Base-by-base conservation (phyloP, 352 stramenopile species). In the Phytophthora pseudosyringae region DNA sequence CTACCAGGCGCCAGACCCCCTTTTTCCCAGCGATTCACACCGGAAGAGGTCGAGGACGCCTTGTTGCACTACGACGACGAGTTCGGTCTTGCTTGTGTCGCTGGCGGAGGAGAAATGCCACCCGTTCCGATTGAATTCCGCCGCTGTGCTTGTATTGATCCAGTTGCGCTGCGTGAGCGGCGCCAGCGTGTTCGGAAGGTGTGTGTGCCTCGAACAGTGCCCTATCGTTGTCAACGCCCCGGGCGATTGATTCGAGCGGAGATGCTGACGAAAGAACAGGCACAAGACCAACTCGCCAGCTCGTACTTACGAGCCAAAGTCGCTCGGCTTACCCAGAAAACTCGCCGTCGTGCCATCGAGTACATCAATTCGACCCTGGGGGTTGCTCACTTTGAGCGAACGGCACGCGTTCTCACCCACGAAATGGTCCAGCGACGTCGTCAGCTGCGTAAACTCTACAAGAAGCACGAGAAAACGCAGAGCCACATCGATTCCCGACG, bases 191-290 rank as follows among this genome's bases (percentile, higher is more conserved):
- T 78, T 5, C 78, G 74, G 15, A 80, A 78, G 31, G 76, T 81
- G 16, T 91, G 83, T 60, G 57, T 84, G 11, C 75, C 77, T 5
- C 52, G 67, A 25, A 59, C 72, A 28, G 50, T 64, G 1, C 78
- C 78, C 1, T 90, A 76, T 21, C 57, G 65, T 18, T 91, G 83
- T 40, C 59, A 80, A n/a, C 75, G 83, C 31, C 32, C 58, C 2
- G 83, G 73, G 13, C 54, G 72, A n/a, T 48, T 91, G 13, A 32
- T 91, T 4, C 75, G 83, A 33, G 77, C 68, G 38, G 74, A 88
- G 43, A 86, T 91, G 80, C 70, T 91, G 25, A 90, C 83, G 0
- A 74, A 65, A 6, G 78, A 91, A 45, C 76, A 90, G 26, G 82
- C 67, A 5, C 83, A 91, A 59, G 83, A 89, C 50, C 82, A 90